Evolutionary conservation across 2,329 filamentous ascomycete species (phyloP).

Genomic region (Sarocladium strictum): DNA sequence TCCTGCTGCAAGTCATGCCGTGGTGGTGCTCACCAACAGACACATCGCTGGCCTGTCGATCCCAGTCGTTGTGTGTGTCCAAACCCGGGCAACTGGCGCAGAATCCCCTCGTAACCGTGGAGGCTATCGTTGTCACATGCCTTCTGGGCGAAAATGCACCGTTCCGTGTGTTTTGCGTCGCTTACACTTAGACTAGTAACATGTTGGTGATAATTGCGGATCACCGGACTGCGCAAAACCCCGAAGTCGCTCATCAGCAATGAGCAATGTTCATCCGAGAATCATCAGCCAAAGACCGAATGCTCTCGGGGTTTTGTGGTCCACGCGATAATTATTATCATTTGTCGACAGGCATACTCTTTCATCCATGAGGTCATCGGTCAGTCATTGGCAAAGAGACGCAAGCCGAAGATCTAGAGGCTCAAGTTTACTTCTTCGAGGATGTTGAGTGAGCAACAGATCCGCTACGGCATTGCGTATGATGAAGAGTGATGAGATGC

Average conservation of each 20-base stretch:
- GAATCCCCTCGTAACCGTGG: too few species aligned
- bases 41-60: not conserved
- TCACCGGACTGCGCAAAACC: not conserved
- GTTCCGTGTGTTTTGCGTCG: slow-evolving; percentile 1
- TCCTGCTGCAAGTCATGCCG: not conserved
- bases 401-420: too few species aligned
- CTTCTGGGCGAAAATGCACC: slow-evolving; percentile 4
- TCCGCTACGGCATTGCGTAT: too few species aligned
- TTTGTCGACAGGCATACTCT: too few species aligned
- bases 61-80: not conserved
- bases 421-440: too few species aligned
- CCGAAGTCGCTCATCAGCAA: not conserved
- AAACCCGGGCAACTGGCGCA: not conserved
- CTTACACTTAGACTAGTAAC: too few species aligned
- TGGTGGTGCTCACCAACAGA: not conserved
- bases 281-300: too few species aligned
- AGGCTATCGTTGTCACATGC: slow-evolving; percentile 6
- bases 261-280: slow-evolving; percentile 2
- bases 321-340: not conserved
- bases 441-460: too few species aligned
- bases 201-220: slow-evolving; percentile 4
- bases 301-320: not conserved
- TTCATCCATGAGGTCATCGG: too few species aligned
- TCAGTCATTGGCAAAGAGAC: too few species aligned
- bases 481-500: too few species aligned